Base-by-base conservation (phyloP, 805 yeast species). In the Candida tallmaniae region DNA sequence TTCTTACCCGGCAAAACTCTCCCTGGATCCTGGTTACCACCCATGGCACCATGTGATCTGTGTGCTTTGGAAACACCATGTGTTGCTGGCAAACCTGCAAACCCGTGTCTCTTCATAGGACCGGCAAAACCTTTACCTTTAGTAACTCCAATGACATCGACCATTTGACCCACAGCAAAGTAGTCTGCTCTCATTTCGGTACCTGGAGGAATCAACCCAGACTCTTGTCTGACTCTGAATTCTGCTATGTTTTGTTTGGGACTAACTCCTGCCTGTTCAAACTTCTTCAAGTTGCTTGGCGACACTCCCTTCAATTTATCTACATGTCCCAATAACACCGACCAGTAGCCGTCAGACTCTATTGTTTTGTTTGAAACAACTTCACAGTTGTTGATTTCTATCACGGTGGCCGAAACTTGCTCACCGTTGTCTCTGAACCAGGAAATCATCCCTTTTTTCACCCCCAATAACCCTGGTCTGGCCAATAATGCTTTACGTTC, bases 41-140 rank as follows among this genome's bases (percentile, higher is more conserved):
- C 98, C 50, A 83, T 88, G 21, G 97, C 89, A 74, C 98, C 98
- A 51, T 95, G 95, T 38, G 88, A 80, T 73, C 98, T 83, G 59
- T 93, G 97, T 23, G 90, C 82, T 32, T 75, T 68, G 19, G 98
- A 86, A 17, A 85, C 89, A 83, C 98, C 98, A 60, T 93, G 98
- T 1, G 97, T 73, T 5, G 97, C 97, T 27, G 78, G 75, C 59
- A 84, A 76, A 72, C 98, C 98, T 29, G 66, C 68, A 65, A 90
- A 93, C 9, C 86, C 84, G 70, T 83, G 83, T 63, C 96, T 80
- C 60, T 90, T 90, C 96, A 93, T 93, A 16, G 90, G 97, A 77
- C 98, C 98, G 15, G 89, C 86, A 58, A 87, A 87, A 8, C 98
- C 98, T 62, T 93, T 93, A 62, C 98, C 98, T 58, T 87, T 90